Conservation (phyloP, 1,284 basidiomycete species). For the Marasmius oreades region DNA sequence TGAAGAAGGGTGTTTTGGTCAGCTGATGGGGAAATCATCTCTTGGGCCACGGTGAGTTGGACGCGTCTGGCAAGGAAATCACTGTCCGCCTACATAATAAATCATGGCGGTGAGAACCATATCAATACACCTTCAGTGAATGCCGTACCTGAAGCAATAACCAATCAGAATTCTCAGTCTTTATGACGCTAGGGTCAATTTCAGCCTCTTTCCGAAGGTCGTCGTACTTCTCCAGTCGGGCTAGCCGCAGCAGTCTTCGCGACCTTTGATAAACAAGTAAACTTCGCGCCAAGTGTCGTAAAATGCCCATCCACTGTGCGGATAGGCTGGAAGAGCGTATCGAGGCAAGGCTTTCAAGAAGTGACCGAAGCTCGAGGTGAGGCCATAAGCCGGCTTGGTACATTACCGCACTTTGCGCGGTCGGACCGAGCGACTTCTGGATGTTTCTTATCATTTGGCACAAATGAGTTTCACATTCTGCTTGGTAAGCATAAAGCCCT, state of each 20-base stretch:
- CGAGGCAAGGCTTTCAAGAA: not conserved
- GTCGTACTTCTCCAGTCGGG: conserved; percentile 9
- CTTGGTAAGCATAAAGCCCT: no score
- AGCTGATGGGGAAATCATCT: conserved; percentile 46
- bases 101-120: not conserved
- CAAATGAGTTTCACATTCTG: no score
- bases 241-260: conserved; percentile 25
- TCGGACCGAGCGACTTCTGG: no score
- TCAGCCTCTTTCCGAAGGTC: conserved; percentile 33
- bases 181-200: conserved; percentile 21
- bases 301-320: conserved; percentile 24
- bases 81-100: conserved; percentile 34
- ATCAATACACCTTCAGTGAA: not conserved
- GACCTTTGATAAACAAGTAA: conserved; percentile 32
- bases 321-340: not conserved
- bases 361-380: not conserved
- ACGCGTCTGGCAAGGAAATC: conserved; percentile 37
- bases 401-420: no score
- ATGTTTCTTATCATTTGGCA: no score
- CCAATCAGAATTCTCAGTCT: conserved; percentile 35
- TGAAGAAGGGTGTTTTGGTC: conserved; percentile 36
- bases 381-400: not conserved
- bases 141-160: conserved; percentile 41
- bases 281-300: conserved; percentile 25
- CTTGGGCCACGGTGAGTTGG: conserved; percentile 37